Percentiles rank a stretch among this genome's conserved stretches.
Evolutionary conservation across 345 rosid species (phyloP).

Genomic region (Abelmoschus esculentus): DNA sequence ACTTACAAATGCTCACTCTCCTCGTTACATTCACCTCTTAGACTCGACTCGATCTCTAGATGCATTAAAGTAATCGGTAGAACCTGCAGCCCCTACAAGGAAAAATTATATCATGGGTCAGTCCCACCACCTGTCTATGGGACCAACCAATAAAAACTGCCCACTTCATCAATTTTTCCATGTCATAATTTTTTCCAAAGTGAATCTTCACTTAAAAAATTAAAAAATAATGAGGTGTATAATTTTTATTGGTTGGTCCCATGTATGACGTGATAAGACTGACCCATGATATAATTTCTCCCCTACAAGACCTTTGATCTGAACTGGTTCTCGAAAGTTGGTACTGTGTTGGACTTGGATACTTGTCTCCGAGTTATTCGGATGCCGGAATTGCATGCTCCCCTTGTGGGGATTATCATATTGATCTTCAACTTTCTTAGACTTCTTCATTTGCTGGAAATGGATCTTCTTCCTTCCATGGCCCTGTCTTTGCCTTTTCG

Average conservation of each 20-base stretch:
- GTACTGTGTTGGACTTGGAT: constrained; percentile 9
- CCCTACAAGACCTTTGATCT: not conserved
- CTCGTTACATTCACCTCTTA: no score
- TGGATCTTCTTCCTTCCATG: constrained; percentile 16
- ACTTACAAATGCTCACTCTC: no score
- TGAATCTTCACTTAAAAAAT: no score
- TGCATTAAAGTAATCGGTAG: not conserved
- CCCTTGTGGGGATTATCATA: constrained; percentile 11
- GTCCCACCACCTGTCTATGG: no score
- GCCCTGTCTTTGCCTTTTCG: constrained; percentile 12
- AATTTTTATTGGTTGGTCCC: no score
- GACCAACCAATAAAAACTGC: no score
- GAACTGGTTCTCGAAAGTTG: constrained; percentile 11
- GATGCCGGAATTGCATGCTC: constrained; percentile 19
- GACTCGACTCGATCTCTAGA: constrained; percentile 9
- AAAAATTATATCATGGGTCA: no score
- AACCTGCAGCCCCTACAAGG: not conserved
- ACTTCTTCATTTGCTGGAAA: constrained; percentile 4
- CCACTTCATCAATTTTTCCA: no score
- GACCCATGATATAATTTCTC: no score
- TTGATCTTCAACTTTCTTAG: constrained; percentile 8
- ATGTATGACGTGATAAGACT: no score
- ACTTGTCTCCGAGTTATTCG: constrained; percentile 14
- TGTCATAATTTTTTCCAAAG: no score
- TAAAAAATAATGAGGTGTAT: no score